Evolutionary conservation across 2,329 filamentous ascomycete species (phyloP).

Genomic region (Colletotrichum sp.): DNA sequence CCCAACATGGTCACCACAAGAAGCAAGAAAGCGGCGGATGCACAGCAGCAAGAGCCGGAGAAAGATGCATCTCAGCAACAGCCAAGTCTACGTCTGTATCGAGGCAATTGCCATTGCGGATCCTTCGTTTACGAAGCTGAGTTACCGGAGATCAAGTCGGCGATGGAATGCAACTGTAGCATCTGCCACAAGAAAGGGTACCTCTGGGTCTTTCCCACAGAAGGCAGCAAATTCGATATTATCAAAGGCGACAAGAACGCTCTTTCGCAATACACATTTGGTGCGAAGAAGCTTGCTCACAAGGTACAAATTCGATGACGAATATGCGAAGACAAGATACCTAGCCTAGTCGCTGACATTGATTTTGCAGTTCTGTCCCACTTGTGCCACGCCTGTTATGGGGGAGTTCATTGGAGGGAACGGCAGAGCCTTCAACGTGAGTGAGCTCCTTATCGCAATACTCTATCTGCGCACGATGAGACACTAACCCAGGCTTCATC

Average conservation of each 20-base stretch:
- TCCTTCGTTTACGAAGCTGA: slow-evolving; percentile 55
- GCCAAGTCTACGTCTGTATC: slow-evolving; percentile 34
- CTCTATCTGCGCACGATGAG: neutral
- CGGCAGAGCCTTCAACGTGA: slow-evolving; percentile 45
- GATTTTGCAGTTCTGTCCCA: slow-evolving; percentile 53
- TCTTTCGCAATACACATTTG: slow-evolving; percentile 51
- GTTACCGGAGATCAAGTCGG: slow-evolving; percentile 62
- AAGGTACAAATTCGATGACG: slow-evolving; percentile 38
- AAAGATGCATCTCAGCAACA: neutral
- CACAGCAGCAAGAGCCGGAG: neutral
- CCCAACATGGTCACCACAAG: neutral
- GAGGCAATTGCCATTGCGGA: slow-evolving; percentile 64
- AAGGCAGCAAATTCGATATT: slow-evolving; percentile 38
- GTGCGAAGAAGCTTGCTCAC: slow-evolving; percentile 40
- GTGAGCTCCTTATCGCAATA: neutral
- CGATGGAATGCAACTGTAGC: slow-evolving; percentile 69
- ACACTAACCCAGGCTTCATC: rapidly evolving
- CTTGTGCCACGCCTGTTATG: slow-evolving; percentile 51
- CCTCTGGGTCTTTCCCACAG: slow-evolving; percentile 39
- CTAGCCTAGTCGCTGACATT: neutral
- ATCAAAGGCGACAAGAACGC: slow-evolving; percentile 48
- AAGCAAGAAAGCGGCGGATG: neutral
- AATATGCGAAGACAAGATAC: neutral
- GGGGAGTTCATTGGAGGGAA: slow-evolving; percentile 29
- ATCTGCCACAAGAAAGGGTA: slow-evolving; percentile 61